These are phyloP conservation scores for Eucalyptus curtisii DNA, from an alignment of 345 rosid genomes.

Conservation along the genomic window DNA sequence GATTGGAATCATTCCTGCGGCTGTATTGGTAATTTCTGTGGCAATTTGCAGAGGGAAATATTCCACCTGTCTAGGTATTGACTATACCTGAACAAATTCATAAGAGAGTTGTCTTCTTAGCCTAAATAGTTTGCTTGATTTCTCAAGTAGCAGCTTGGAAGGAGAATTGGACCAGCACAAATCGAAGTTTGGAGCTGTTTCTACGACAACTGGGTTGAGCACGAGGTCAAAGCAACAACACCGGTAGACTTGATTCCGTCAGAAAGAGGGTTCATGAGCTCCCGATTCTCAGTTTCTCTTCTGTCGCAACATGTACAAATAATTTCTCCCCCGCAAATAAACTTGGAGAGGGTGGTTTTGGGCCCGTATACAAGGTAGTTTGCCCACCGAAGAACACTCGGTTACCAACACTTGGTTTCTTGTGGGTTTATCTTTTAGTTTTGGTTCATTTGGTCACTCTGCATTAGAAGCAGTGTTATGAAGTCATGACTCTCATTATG, in stretches of 20 bases:
- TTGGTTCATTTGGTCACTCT: not conserved
- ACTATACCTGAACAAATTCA: not conserved
- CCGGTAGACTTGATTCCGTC: not conserved
- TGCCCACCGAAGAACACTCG: not conserved
- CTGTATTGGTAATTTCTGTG: not conserved
- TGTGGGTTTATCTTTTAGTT: not conserved
- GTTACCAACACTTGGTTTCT: not conserved
- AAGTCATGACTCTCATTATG: not conserved
- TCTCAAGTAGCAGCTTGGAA: not conserved
- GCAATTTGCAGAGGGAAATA: not conserved
- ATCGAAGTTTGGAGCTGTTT: not conserved
- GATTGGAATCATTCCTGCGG: not conserved
- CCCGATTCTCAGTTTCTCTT: not conserved
- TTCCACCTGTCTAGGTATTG: not conserved
- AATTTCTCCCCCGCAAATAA: conserved; percentile 5
- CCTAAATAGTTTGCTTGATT: not conserved
- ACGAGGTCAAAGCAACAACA: not conserved
- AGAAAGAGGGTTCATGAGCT: not conserved
- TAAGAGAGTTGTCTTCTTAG: not conserved
- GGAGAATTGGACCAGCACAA: not conserved
- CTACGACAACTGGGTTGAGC: not conserved
- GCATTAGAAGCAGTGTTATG: not conserved
- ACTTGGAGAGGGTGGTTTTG: conserved; percentile 24
- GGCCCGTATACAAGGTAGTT: conserved; percentile 14
- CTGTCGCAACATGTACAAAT: conserved; percentile 4